A percentile compares a stretch with the other conserved stretches of the same genome.
These are phyloP conservation scores for Thermothelomyces thermophilus DNA, from an alignment of 2,329 filamentous ascomycete genomes.

Conservation along the genomic window DNA sequence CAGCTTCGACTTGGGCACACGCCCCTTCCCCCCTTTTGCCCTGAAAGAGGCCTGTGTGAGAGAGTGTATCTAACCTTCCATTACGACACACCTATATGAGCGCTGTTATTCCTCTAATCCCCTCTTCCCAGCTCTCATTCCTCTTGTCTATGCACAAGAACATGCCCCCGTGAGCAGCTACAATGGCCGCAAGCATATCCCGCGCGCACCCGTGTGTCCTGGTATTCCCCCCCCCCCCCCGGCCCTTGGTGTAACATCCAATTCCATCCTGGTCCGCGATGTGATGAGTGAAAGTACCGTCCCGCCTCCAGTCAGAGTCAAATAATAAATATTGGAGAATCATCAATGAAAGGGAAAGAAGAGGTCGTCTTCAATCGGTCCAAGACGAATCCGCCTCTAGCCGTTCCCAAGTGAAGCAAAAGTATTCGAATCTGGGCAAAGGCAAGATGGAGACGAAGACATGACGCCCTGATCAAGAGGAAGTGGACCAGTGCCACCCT, in stretches of 20 bases:
- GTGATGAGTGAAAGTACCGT: neutral
- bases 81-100: neutral
- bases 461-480: neutral
- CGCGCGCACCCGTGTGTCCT: neutral
- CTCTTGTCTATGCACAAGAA: slow-evolving; percentile 5
- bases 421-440: neutral
- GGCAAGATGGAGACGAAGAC: neutral
- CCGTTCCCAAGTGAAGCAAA: neutral
- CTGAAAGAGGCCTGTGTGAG: no score
- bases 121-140: neutral
- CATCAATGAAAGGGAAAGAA: slow-evolving; percentile 8
- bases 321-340: slow-evolving; percentile 12
- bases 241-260: slow-evolving; percentile 14
- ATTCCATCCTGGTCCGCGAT: neutral
- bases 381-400: neutral
- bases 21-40: no score
- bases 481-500: neutral
- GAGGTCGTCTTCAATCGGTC: neutral
- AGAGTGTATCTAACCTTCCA: no score
- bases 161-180: neutral
- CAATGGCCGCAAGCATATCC: neutral
- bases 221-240: no score
- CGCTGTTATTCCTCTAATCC: neutral
- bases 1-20: no score
- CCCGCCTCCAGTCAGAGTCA: neutral